Evolutionary conservation across 1,284 basidiomycete genomes (phyloP).

Genomic region (Marasmius sp.): DNA sequence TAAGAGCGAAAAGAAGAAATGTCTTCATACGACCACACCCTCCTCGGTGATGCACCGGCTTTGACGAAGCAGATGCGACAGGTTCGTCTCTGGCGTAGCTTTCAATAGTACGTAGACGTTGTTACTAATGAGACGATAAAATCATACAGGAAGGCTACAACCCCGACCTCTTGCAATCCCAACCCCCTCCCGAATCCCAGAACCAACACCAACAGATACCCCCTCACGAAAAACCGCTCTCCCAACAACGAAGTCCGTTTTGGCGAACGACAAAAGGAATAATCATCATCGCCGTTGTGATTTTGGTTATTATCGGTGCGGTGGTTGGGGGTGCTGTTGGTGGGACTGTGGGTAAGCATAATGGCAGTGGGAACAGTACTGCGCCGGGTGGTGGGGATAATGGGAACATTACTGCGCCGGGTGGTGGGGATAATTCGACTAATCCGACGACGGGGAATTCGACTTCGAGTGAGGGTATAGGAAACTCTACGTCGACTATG

Average conservation of each 20-base stretch:
- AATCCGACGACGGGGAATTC: not conserved
- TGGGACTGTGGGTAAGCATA: not conserved
- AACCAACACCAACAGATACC: not conserved
- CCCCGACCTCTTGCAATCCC: conserved; percentile 2
- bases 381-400: not conserved
- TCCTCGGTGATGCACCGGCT: conserved; percentile 8
- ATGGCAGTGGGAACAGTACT: not conserved
- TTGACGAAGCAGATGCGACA: conserved; percentile 8
- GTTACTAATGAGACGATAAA: not conserved
- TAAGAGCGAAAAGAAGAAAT: no score
- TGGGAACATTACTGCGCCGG: not conserved
- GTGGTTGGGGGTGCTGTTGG: conserved; percentile 1
- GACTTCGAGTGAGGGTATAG: no score
- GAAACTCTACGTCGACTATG: no score
- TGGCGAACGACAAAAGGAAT: conserved; percentile 9
- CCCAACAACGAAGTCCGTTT: conserved; percentile 3
- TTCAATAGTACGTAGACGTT: no score
- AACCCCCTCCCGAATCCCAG: not conserved
- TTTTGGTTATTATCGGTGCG: conserved; percentile 8
- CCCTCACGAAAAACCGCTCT: conserved; percentile 1
- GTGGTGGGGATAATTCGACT: not conserved
- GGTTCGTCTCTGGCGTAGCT: not conserved
- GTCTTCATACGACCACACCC: conserved; percentile 5
- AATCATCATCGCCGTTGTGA: conserved; percentile 5
- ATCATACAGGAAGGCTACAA: conserved; percentile 8